Evolutionary conservation across 1,284 basidiomycete genomes (phyloP), one percentile per base, ranked within the genome.

Genomic region (Trametes hirsuta): DNA sequence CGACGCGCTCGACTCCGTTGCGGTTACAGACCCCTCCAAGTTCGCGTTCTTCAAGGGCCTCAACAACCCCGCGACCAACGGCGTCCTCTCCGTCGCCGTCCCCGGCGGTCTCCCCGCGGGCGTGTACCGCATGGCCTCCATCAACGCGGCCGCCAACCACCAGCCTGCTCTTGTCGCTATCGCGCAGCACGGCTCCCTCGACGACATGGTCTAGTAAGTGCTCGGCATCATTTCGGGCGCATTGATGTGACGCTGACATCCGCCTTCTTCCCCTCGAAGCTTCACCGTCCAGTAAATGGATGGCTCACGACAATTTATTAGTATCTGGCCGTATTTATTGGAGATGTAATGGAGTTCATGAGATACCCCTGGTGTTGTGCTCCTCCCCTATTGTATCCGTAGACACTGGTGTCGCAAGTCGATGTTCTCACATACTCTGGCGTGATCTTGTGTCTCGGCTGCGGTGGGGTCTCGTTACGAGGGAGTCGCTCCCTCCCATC

Each of bases 11-110:
- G 71, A 72, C 39, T 79, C 83, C 66, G 83, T 82, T 6, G 76
- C 72, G 0, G 74, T 82, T n/a, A 81, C 80, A 30, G 75, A 88
- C 72, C 84, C 87, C n/a, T 77, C 71, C 52, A 74, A 75, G 60
- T 88, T 87, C 63, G 81, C 78, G 10, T 90, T 87, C 77, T 91
- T 90, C 81, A 84, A 83, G 76, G 86, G 84, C 64, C 73, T 89
- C 69, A 82, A 82, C 63, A 66, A 53, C 46, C 71, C 53, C n/a
- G 77, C 75, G 2, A 78, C 77, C 39, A 76, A 78, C 53, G 86
- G 86, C 10, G 61, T 79, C 9, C 72, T 89, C n/a, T 75, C 79
- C 39, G 80, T 80, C 35, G 72, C 74, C 15, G 86, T 92, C 48
- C 74, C 81, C 4, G 79, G 73, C 18, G 87, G 87, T 58, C 75